Evolutionary conservation across 2,329 filamentous ascomycete species (phyloP), one percentile per base, ranked within the genome.

Genomic region (Aspergillus floridensis): DNA sequence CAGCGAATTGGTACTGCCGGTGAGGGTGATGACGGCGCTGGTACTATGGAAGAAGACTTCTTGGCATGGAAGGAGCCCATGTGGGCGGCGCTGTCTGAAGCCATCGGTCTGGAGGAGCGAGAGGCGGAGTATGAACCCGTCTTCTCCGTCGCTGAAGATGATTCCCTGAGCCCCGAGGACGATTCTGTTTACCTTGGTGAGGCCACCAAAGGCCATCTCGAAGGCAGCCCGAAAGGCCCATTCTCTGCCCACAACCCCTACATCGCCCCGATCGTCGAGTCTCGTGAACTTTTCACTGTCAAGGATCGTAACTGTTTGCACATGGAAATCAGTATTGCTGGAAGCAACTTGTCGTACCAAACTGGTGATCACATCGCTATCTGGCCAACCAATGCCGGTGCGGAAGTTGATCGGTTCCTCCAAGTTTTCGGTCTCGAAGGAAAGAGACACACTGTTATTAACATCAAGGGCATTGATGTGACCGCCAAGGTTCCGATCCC

Each of bases 11-110:
- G 95, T 49, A 82, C 88, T 59, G 92, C 93, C 58, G 95, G 96
- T 68, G 93, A 98, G 80, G 95, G 95, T 71, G 95, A 99, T 70
- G 95, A 99, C 74, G 95, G 96, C 65, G 93, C 95, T 65, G 95
- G 96, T 62, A 99, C 95, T 59, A 99, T 99, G 96, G 95, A 99
- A 80, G 96, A 99, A 80, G 96, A 99, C 72, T 99, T 98, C 77
- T 80, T 99, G 70, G 91, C 93, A 66, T 99, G 95, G 95, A 99
- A 99, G 81, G 95, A 99, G 71, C 93, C 93, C 63, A 99, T 99
- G 95, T 99, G 96, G 95, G 82, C 85, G 69, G 90, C 90, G 61
- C 82, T 99, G 56, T 83, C 89, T 24, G 85, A 91, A 65, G 87
- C 91, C 72, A 91, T 99, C 89, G 86, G 86, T 56, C 81, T 99